A percentile compares a stretch with the other conserved stretches of the same genome.
Evolutionary conservation across 371 early-diverging fungal species (phyloP).

Genomic region (Mortierella sp.): DNA sequence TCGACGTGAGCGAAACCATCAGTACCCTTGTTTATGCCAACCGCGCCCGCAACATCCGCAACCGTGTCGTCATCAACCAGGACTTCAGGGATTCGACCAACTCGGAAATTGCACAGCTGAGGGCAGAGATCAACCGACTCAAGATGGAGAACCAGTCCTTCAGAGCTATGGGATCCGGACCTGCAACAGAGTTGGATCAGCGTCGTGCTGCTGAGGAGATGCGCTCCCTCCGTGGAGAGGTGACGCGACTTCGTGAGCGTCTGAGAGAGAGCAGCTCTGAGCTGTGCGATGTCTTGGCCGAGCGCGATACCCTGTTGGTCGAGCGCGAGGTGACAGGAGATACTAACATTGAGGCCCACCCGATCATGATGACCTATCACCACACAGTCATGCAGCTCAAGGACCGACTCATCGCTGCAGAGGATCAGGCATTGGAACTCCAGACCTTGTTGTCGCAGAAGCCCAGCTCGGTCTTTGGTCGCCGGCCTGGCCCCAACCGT

Average conservation of each 20-base stretch:
- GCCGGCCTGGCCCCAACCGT: constrained; percentile 19
- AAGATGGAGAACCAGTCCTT: constrained; percentile 72
- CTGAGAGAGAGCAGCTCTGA: constrained; percentile 63
- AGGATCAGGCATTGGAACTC: constrained; percentile 45
- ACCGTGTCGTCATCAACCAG: constrained; percentile 84
- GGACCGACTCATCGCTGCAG: constrained; percentile 62
- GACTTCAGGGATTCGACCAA: constrained; percentile 70
- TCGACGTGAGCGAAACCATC: constrained; percentile 89
- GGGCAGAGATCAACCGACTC: constrained; percentile 80
- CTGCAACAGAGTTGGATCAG: constrained; percentile 45
- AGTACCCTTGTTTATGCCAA: constrained; percentile 95
- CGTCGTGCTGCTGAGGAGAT: constrained; percentile 65
- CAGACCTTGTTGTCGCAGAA: constrained; percentile 34
- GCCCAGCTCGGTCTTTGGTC: constrained; percentile 32
- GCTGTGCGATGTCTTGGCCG: constrained; percentile 68
- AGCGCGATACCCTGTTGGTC: constrained; percentile 73
- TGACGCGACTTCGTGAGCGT: constrained; percentile 67
- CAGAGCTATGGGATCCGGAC: constrained; percentile 61
- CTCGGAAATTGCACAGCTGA: constrained; percentile 77
- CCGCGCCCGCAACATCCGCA: constrained; percentile 90
- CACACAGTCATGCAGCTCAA: constrained; percentile 68
- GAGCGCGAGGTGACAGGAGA: constrained; percentile 64
- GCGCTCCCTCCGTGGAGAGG: constrained; percentile 62
- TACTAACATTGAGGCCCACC: constrained; percentile 61
- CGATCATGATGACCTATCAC: constrained; percentile 70